These are phyloP conservation scores for Fomitopsis schrenkii DNA, from an alignment of 1,284 basidiomycete genomes.

Conservation along the genomic window DNA sequence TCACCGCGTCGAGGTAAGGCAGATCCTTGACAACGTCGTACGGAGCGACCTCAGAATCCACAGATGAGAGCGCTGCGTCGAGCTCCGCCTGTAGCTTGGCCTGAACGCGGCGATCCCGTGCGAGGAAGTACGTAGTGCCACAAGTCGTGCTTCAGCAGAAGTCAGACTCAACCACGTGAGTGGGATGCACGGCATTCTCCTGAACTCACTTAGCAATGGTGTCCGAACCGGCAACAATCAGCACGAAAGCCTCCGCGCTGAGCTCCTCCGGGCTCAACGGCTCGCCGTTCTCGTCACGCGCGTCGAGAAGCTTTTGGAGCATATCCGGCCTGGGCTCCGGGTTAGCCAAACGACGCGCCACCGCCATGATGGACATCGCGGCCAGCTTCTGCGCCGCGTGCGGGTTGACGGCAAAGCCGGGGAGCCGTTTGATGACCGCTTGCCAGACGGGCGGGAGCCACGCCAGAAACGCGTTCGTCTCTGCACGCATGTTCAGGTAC, in stretches of 20 bases:
- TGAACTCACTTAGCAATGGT: constrained; percentile 5
- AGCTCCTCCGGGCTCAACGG: constrained; percentile 17
- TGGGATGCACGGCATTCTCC: not conserved
- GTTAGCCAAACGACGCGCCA: constrained; percentile 18
- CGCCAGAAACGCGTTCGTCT: constrained; percentile 9
- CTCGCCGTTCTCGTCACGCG: constrained; percentile 10
- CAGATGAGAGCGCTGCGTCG: constrained; percentile 17
- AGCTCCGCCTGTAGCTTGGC: constrained; percentile 19
- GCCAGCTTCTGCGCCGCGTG: constrained; percentile 16
- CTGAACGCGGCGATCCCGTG: constrained; percentile 14
- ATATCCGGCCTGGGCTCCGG: constrained; percentile 23
- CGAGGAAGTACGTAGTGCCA: constrained; percentile 17
- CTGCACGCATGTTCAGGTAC: constrained; percentile 17
- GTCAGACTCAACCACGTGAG: not conserved
- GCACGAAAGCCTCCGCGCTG: constrained; percentile 28
- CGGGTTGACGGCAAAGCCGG: constrained; percentile 18
- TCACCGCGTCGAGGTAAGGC: constrained; percentile 22
- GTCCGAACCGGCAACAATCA: constrained; percentile 35
- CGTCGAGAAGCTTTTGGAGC: constrained; percentile 24
- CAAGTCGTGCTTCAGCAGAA: constrained; percentile 3
- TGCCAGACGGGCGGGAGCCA: constrained; percentile 21
- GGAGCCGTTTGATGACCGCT: constrained; percentile 15
- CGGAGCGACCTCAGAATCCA: constrained; percentile 9
- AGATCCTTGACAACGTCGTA: constrained; percentile 19
- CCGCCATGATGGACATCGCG: constrained; percentile 16